Evolutionary conservation across 2,329 filamentous ascomycete species (phyloP).

Genomic region (Aureobasidium sp.): DNA sequence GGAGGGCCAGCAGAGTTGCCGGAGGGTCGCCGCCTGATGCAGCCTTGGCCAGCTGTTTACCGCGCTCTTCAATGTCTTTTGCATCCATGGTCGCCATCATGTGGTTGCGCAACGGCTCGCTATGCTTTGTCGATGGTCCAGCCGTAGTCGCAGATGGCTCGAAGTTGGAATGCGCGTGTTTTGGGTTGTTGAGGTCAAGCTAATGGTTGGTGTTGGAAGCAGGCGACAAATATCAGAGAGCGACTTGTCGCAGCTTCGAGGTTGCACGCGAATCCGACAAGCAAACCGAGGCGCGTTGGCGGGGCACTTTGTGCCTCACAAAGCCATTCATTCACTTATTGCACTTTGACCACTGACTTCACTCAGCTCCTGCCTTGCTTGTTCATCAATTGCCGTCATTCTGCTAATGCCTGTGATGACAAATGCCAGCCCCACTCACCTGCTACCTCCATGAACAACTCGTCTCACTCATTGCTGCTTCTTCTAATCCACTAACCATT

Average conservation of each 20-base stretch:
- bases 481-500: background rate
- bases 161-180: background rate
- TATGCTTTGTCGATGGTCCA: background rate
- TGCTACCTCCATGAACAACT: background rate
- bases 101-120: background rate
- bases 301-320: background rate
- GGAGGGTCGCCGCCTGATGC: conserved; percentile 65
- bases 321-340: background rate
- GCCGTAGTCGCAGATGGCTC: background rate
- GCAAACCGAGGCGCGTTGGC: background rate
- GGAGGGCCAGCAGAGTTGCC: conserved; percentile 60
- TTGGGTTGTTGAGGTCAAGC: background rate
- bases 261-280: background rate
- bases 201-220: background rate
- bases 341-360: background rate
- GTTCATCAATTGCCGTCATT: background rate
- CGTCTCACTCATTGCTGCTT: background rate
- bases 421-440: conserved; percentile 4
- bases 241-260: background rate
- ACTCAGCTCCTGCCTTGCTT: background rate
- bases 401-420: background rate
- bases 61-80: conserved; percentile 68
- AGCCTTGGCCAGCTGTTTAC: conserved; percentile 74
- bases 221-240: background rate
- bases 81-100: conserved; percentile 54